Base-by-base conservation (phyloP, 148 eudicot species). In the Persicaria maculosa region DNA sequence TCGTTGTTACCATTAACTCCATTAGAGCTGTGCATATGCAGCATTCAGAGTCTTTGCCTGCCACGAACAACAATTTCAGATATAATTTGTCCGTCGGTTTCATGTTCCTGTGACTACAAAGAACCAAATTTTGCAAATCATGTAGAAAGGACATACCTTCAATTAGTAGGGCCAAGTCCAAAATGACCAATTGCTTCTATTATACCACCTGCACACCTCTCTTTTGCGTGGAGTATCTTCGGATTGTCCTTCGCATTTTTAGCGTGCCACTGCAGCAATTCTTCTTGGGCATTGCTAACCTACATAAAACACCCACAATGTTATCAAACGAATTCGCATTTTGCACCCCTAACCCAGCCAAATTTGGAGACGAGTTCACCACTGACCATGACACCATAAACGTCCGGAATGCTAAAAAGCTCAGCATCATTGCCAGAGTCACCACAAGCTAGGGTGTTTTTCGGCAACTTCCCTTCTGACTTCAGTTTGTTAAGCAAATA, bases 341-440 rank as follows among this genome's bases (percentile, higher is more conserved):
- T 31, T 50, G 50, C 50, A 74, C 70, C 47, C 9, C 62, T n/a
- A 25, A 70, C 11, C 54, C 11, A 47, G 9, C 54, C 71, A 64
- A 36, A 62, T 40, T 11, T 43, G 10, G 9, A 17, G 50, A 72
- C 47, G 44, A 36, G 19, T 53, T 36, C 55, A 70, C 58, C 74
- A 85, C 88, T 68, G 75, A 89, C 93, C 93, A 89, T 89, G 80
- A 89, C 93, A 80, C 93, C 93, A 69, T 89, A 78, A 71, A 89
- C 93, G 7, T 85, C 85, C 47, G 93, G 87, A 83, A 89, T 86
- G 82, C 85, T 87, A 74, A 89, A 89, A 74, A 89, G 82, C 74
- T 89, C 93, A 55, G 93, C 93, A 85, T 89, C 93, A 78, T 86
- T 89, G 53, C 93, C 93, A 75, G 90, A 89, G 81, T 89, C 90